Evolutionary conservation across 345 rosid genomes (phyloP).

Genomic region (Camelina neglecta): DNA sequence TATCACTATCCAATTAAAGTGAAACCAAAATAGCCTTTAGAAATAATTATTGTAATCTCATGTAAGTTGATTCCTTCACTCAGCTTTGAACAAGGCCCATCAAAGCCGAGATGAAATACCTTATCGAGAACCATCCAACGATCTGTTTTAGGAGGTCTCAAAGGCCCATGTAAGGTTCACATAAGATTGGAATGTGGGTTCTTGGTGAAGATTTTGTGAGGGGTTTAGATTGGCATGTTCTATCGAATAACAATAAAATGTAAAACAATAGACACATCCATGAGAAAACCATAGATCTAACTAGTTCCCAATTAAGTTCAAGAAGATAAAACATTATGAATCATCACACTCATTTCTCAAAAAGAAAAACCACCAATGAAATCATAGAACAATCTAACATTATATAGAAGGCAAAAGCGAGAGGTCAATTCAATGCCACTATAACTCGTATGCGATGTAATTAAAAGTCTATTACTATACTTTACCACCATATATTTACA

Average conservation of each 20-base stretch:
- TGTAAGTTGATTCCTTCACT: not conserved
- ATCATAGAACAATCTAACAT: too few species aligned
- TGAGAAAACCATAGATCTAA: too few species aligned
- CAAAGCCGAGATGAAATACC: not conserved
- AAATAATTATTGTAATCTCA: not conserved
- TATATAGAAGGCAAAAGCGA: too few species aligned
- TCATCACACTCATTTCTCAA: too few species aligned
- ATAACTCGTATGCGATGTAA: too few species aligned
- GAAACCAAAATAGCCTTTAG: not conserved
- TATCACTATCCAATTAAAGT: constrained; percentile 9
- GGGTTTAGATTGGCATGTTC: not conserved
- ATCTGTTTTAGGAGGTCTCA: constrained; percentile 4
- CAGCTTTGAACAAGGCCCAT: constrained; percentile 3
- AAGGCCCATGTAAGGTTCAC: not conserved
- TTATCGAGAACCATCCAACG: not conserved
- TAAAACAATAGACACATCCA: too few species aligned
- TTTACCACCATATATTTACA: too few species aligned
- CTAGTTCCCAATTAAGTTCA: too few species aligned
- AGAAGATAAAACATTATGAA: too few species aligned
- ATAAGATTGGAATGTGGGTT: not conserved
- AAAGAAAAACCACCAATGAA: too few species aligned
- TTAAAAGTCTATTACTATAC: too few species aligned
- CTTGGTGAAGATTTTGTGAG: not conserved
- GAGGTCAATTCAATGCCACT: too few species aligned
- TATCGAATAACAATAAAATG: not conserved